Evolutionary conservation across 2,329 filamentous ascomycete species (phyloP).

Genomic region (Ramularia endophylla): DNA sequence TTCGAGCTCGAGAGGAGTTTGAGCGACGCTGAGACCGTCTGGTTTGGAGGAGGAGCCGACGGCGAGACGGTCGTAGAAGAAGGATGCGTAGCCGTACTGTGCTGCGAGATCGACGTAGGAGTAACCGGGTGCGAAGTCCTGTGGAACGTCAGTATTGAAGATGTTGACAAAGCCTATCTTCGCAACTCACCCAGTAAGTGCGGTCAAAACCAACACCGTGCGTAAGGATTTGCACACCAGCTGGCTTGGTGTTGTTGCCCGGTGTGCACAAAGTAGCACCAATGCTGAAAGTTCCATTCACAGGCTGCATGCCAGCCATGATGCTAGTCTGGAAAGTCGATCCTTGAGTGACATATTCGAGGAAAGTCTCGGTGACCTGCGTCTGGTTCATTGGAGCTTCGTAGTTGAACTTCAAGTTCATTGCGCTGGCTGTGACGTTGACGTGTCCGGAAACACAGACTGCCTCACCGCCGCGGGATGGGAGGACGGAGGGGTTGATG

Average conservation of each 20-base stretch:
- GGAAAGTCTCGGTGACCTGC: conserved; percentile 24
- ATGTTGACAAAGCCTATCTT: not conserved
- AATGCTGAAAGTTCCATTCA: conserved; percentile 12
- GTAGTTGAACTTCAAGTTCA: conserved; percentile 25
- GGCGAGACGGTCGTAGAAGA: conserved; percentile 41
- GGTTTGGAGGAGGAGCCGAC: conserved; percentile 34
- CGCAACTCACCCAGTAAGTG: conserved; percentile 21
- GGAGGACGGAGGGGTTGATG: conserved; percentile 14
- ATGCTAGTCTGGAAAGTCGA: conserved; percentile 6
- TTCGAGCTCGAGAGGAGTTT: conserved; percentile 34
- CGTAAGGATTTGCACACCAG: conserved; percentile 34
- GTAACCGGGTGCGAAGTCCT: conserved; percentile 35
- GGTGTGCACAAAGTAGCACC: conserved; percentile 12
- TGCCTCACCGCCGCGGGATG: conserved; percentile 24
- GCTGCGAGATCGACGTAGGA: conserved; percentile 39
- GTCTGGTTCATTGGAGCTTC: conserved; percentile 24
- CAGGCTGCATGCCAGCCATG: conserved; percentile 11
- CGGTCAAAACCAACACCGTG: conserved; percentile 37
- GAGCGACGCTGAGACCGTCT: conserved; percentile 35
- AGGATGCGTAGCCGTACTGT: conserved; percentile 34
- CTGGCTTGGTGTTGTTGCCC: conserved; percentile 9
- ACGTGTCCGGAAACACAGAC: conserved; percentile 26
- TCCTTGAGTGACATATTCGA: conserved; percentile 7
- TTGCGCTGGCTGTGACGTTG: conserved; percentile 20
- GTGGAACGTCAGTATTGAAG: conserved; percentile 1